Conservation (phyloP, 75 land plant species). For the Selaginella tamariscina region DNA sequence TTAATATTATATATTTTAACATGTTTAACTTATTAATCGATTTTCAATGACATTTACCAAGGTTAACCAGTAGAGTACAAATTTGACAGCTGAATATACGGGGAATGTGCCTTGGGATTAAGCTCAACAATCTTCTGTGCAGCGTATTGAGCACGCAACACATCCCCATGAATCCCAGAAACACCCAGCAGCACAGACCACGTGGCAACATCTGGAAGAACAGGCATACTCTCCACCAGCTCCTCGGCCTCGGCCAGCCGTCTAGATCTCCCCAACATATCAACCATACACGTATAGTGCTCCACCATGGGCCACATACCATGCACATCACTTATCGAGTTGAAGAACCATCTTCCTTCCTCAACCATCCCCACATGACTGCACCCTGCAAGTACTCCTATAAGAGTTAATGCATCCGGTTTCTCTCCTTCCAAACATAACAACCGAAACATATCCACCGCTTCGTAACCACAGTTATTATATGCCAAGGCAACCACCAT, state of each 20-base stretch:
- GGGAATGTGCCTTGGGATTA: conserved; percentile 8
- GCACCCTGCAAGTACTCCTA: conserved; percentile 14
- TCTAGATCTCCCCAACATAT: conserved; percentile 12
- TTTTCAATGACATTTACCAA: too few species aligned
- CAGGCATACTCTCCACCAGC: conserved; percentile 14
- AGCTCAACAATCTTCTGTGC: conserved; percentile 13
- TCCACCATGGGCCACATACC: conserved; percentile 8
- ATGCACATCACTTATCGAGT: not conserved
- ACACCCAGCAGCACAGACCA: conserved; percentile 16
- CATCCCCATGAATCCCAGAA: conserved; percentile 13
- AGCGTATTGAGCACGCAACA: not conserved
- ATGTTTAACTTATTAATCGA: too few species aligned
- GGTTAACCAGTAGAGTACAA: too few species aligned
- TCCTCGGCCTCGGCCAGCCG: conserved; percentile 13
- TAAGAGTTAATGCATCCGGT: conserved; percentile 7
- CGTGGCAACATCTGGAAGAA: conserved; percentile 10
- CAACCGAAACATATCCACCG: not conserved
- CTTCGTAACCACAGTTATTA: not conserved
- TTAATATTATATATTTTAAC: too few species aligned
- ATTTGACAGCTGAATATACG: too few species aligned
- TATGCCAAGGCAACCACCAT: not conserved
- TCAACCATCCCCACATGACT: conserved; percentile 9
- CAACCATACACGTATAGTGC: conserved; percentile 16
- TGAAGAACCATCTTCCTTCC: conserved; percentile 13
- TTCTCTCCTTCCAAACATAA: not conserved